Conservation (phyloP, 768 basidiomycete species). For the Lenzites betulinus region DNA sequence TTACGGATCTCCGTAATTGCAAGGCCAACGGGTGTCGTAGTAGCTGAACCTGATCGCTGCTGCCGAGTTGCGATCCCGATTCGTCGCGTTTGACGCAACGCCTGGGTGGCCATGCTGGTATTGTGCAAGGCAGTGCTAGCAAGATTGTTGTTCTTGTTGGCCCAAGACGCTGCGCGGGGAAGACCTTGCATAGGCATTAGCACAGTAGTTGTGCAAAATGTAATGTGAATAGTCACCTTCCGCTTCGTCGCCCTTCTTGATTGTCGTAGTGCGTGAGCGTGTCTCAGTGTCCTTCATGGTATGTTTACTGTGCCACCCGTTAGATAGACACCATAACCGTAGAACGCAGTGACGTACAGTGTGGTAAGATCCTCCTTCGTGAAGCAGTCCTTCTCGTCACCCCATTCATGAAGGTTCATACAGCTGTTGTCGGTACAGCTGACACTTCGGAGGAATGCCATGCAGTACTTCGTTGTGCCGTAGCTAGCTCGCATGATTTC, state of each 20-base stretch:
- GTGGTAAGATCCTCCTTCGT: constrained; percentile 96
- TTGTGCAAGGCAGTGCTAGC: constrained; percentile 32
- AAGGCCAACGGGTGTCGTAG: constrained; percentile 29
- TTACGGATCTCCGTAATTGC: constrained; percentile 19
- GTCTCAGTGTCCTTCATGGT: constrained; percentile 89
- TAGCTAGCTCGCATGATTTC: constrained; percentile 92
- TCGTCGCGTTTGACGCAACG: constrained; percentile 26
- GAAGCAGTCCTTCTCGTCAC: constrained; percentile 96
- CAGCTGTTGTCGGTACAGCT: constrained; percentile 87
- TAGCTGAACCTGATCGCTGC: constrained; percentile 41
- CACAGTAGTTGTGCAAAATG: not conserved
- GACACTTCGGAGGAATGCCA: constrained; percentile 86
- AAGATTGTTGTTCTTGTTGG: constrained; percentile 32
- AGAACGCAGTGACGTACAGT: constrained; percentile 53
- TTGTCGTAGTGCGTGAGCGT: constrained; percentile 48
- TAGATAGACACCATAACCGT: not conserved
- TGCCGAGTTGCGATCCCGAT: constrained; percentile 44
- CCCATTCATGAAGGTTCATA: constrained; percentile 97
- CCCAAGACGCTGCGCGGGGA: constrained; percentile 58
- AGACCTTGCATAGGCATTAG: constrained; percentile 42
- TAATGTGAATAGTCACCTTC: constrained; percentile 43
- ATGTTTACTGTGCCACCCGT: constrained; percentile 64
- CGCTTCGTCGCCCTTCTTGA: constrained; percentile 61
- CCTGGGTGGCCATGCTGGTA: constrained; percentile 23
- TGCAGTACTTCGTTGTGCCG: constrained; percentile 98